phyloP scores from a whole-genome alignment of 1,139 yeast species.

The Zygosaccharomyces sapae region DNA sequence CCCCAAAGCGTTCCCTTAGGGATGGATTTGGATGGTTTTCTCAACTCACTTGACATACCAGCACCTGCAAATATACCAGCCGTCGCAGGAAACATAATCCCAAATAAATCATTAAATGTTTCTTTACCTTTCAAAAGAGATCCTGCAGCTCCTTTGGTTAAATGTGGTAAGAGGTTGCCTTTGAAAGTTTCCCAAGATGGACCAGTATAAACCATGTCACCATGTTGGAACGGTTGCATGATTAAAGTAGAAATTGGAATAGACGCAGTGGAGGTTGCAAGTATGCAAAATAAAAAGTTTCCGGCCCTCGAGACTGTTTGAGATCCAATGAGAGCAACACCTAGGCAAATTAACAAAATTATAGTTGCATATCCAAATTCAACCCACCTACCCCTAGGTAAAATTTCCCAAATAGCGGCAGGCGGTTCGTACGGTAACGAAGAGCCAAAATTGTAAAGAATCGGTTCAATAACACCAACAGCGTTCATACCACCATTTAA shows the following conservation, averaged over 20 bases:
- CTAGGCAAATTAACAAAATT: conserved; percentile 66
- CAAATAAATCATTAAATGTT: conserved; percentile 79
- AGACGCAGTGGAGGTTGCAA: conserved; percentile 71
- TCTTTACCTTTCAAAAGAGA: conserved; percentile 64
- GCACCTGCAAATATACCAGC: conserved; percentile 99
- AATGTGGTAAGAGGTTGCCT: conserved; percentile 68
- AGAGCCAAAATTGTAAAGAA: conserved; percentile 56
- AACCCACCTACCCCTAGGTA: conserved; percentile 57
- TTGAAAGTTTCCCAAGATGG: conserved; percentile 60
- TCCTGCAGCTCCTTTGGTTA: conserved; percentile 91
- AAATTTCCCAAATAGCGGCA: conserved; percentile 52
- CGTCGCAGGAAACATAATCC: conserved; percentile 95
- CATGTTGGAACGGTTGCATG: conserved; percentile 49
- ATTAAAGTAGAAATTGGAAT: conserved; percentile 74
- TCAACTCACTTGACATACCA: conserved; percentile 93
- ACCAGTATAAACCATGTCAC: conserved; percentile 62
- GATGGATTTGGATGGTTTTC: conserved; percentile 78
- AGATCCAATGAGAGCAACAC: conserved; percentile 79
- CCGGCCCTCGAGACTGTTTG: conserved; percentile 82
- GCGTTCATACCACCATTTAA: conserved; percentile 73
- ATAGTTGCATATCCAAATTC: conserved; percentile 60
- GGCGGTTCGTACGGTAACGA: conserved; percentile 30
- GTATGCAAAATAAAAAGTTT: conserved; percentile 60
- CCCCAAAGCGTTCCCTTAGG: conserved; percentile 91
- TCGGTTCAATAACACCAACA: conserved; percentile 74